Percentiles rank a stretch among this genome's conserved stretches.
Conservation (phyloP, 768 basidiomycete genomes). For the Chalciporus piperatus region DNA sequence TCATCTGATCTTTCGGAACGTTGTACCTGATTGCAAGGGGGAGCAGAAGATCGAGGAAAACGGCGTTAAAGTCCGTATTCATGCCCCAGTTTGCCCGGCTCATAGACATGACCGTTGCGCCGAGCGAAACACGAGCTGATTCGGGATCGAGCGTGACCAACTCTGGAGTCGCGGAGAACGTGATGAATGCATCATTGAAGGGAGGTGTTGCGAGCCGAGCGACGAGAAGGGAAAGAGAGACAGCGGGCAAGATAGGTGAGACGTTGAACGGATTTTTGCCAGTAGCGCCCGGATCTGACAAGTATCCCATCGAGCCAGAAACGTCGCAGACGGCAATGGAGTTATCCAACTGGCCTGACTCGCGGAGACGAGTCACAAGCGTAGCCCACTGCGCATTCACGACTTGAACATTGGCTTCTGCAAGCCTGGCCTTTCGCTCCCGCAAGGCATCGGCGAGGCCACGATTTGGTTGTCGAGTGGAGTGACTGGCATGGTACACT, state of each 20-base stretch:
- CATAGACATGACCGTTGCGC: slow-evolving; percentile 40
- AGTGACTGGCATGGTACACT: not conserved
- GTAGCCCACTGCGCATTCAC: slow-evolving; percentile 67
- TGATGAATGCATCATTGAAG: slow-evolving; percentile 65
- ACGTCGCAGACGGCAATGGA: slow-evolving; percentile 71
- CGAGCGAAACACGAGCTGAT: slow-evolving; percentile 27
- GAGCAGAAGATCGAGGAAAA: slow-evolving; percentile 62
- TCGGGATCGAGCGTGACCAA: slow-evolving; percentile 49
- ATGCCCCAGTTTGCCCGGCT: slow-evolving; percentile 40
- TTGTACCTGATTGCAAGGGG: slow-evolving; percentile 55
- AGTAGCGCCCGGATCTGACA: not conserved
- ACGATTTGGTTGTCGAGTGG: not conserved
- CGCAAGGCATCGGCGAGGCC: slow-evolving; percentile 10
- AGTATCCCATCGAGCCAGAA: slow-evolving; percentile 65
- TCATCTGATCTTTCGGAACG: slow-evolving; percentile 66
- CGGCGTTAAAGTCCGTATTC: slow-evolving; percentile 62
- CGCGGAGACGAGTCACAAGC: slow-evolving; percentile 50
- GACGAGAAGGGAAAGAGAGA: slow-evolving; percentile 65
- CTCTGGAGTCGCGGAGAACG: slow-evolving; percentile 54
- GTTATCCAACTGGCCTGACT: slow-evolving; percentile 56
- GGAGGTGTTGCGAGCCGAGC: slow-evolving; percentile 61
- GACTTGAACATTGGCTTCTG: slow-evolving; percentile 40
- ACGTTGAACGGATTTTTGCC: slow-evolving; percentile 12
- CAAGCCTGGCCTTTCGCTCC: slow-evolving; percentile 31
- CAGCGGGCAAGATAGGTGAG: slow-evolving; percentile 55